Evolutionary conservation across 257 asterid species (phyloP), one percentile per base, ranked within the genome.

Genomic region (Gynochthodes officinalis): DNA sequence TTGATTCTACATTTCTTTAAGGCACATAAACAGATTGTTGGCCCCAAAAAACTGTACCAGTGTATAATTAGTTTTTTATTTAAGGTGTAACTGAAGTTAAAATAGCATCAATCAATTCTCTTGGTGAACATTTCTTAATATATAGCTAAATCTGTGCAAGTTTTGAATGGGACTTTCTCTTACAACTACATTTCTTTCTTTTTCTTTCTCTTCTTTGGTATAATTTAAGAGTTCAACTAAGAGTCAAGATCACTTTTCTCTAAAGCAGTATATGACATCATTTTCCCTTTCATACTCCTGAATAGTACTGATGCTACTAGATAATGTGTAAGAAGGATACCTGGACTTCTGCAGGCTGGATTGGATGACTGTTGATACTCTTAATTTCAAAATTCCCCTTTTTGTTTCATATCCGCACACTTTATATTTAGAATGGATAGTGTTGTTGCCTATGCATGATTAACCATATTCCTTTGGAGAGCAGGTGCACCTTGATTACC

Each of bases 401-500:
- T 6, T 68, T 33, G 21, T 10, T 69, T 50, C 12, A n/a, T 19
- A 15, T 19, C 5, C 7, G 4, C 33, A 4, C 21, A 2, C 18
- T 5, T 13, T 25, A 14, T 37, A 11, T 35, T 7, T 21, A 12
- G 49, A 28, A 60, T 35, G 23, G 53, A 50, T 35, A 18, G 60
- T 53, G 4, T 63, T 48, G 21, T 30, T 66, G 23, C 65, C 42
- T 67, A 40, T 2, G 32, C 40, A 67, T 64, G 75, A 48, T 77
- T 79, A 71, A 63, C 21, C 35, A 25, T 71, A 70, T 77, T 70
- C 75, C 54, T 77, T 66, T 52, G 54, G 79, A 30, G 86, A 77
- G 76, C 92, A 90, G 97, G 98, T 92, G 58, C 98, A 92, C 84
- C 89, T 92, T 76, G 98, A 92, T 74, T 92, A 92, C 85, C 90